A percentile compares a stretch with the other conserved stretches of the same genome.
These are phyloP conservation scores for Aureobasidium sp. DNA, from an alignment of 2,329 filamentous ascomycete genomes.

Conservation along the genomic window DNA sequence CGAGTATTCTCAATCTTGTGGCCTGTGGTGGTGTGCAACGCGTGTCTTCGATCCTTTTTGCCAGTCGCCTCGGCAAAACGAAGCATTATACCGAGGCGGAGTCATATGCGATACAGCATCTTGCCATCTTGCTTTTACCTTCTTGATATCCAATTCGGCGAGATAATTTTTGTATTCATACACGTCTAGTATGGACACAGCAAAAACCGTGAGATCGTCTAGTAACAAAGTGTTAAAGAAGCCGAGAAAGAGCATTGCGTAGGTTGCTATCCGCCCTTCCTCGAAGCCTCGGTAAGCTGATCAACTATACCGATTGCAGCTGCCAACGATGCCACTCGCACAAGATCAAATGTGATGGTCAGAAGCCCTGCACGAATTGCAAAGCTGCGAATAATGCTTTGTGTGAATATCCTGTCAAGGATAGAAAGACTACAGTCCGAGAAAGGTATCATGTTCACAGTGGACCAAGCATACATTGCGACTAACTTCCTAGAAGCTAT, in stretches of 20 bases:
- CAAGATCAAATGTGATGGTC: constrained; percentile 28
- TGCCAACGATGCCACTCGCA: constrained; percentile 13
- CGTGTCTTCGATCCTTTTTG: background rate
- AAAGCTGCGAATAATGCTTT: constrained; percentile 13
- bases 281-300: background rate
- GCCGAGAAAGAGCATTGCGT: constrained; percentile 7
- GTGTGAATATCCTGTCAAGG: constrained; percentile 22
- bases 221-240: background rate
- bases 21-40: no score
- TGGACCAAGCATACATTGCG: background rate
- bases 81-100: background rate
- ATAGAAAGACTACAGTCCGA: constrained; percentile 24
- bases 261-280: background rate
- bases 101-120: background rate
- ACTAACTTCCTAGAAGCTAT: constrained; percentile 16
- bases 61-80: background rate
- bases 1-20: background rate
- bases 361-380: constrained; percentile 26
- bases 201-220: background rate
- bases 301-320: background rate
- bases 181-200: background rate
- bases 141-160: background rate
- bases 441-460: constrained; percentile 15
- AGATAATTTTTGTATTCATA: no score
- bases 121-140: background rate